Percentiles rank a stretch among this genome's conserved stretches.
Conservation (phyloP, 2,329 filamentous ascomycete species). For the Colletotrichum scovillei region DNA sequence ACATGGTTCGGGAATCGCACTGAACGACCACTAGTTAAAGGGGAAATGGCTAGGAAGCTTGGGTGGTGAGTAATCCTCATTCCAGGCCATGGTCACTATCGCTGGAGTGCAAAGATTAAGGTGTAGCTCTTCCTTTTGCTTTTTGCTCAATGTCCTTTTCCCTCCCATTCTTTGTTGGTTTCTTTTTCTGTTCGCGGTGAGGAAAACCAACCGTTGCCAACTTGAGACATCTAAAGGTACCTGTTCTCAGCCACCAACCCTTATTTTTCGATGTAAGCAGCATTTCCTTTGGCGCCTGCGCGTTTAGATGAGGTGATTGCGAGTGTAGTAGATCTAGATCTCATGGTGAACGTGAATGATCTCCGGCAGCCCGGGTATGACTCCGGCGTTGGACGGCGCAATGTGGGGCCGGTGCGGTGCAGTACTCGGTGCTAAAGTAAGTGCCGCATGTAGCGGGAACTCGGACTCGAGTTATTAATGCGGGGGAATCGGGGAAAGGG, state of each 20-base stretch:
- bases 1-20: background rate
- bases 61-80: background rate
- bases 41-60: background rate
- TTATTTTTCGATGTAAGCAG: background rate
- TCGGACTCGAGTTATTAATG: background rate
- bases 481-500: background rate
- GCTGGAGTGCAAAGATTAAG: background rate
- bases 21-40: background rate
- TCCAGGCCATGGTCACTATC: background rate
- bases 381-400: conserved; percentile 16
- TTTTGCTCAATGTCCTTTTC: background rate
- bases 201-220: background rate
- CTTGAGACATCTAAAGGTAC: no score
- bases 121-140: background rate
- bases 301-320: background rate
- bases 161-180: background rate
- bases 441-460: background rate
- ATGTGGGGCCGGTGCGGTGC: conserved; percentile 8
- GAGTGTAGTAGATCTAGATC: background rate
- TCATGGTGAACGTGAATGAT: background rate
- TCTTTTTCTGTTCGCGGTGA: background rate
- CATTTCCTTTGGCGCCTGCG: background rate
- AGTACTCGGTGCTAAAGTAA: background rate
- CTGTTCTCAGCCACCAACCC: no score
- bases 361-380: conserved; percentile 19